Base-by-base conservation (phyloP, 1,284 basidiomycete genomes). In the Neolentinus lepideus region DNA sequence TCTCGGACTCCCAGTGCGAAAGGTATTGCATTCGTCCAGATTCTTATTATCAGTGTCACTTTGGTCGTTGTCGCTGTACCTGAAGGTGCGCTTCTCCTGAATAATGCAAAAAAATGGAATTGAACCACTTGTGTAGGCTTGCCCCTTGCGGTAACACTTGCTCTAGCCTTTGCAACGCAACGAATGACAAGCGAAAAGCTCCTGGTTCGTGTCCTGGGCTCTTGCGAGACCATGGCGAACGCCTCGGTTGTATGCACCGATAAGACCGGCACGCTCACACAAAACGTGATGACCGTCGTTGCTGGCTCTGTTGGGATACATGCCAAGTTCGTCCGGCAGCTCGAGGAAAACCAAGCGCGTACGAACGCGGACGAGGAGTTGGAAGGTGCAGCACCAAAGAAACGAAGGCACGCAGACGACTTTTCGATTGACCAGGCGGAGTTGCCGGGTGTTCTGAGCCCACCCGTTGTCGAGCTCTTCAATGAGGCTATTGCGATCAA, bases 171-270 rank as follows among this genome's bases (percentile, higher is more conserved):
- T 66, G 96, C 96, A 0, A 99, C 96, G 50, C 95, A 92, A 67
- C 86, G 95, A 26, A 99, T 99, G 96, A 93, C 94, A 19, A 83
- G 88, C 66, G 90, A 94, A 70, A 96, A 96, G 59, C 77, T 99
- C 0, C 84, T 99, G 51, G 96, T 99, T 19, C 93, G 96, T 60
- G 89, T 98, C 2, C 83, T 99, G 33, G 91, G 93, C 12, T 94
- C 93, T 25, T 99, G 96, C 71, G 96, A 98, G 76, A 98, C 93
- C 6, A 99, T 98, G 95, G 96, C 92, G 31, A 98, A 98, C 67
- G 92, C 94, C 12, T 96, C 90, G 22, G 95, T 98, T 59, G 83
- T 98, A 26, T 98, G 94, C 74, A 98, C 94, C 21, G 94, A 97
- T 77, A 98, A 98, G 76, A 96, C 94, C 1, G 92, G 92, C 51